Base-by-base conservation (phyloP, 192 early-diverging fungal genomes). In the Coemansia brasiliensis region DNA sequence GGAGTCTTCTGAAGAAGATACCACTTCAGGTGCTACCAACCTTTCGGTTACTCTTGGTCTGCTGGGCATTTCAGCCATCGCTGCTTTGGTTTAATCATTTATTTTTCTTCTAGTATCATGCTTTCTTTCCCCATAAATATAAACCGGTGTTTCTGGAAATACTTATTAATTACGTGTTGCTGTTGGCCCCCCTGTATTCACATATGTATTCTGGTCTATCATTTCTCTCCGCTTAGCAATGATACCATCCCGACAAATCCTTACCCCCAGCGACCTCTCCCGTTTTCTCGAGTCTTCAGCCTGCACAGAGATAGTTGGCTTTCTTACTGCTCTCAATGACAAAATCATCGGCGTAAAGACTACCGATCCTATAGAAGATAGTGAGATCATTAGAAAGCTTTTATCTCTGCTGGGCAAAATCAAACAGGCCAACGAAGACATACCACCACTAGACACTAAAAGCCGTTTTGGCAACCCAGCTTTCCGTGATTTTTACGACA, bases 381-480 rank as follows among this genome's bases (percentile, higher is more conserved):
- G 74, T 55, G 37, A 35, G 15, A 55, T 56, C 21, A 71, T 92
- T n/a, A 56, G 72, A 38, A 69, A 79, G 15, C 82, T 96, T 25
- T 25, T 93, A 17, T 63, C 71, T 3, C 44, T 90, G 1, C 71
- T 97, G n/a, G 88, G 91, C 53, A 69, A 69, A 0, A 59, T 94
- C 11, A 78, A 83, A 26, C 55, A 82, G 11, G 82, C 81, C 59
- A 79, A 82, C 38, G 67, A 82, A 29, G 84, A 88, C 16, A 89
- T 91, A 10, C 81, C 83, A 39, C 92, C 95, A 10, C 79, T 87
- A 5, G 83, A 91, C 46, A 88, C 88, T 38, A 79, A 82, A 51
- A 87, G 88, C 55, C 83, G 96, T 3, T 98, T 97, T 61, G 96
- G 96, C 25, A 98, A 98, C 81, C 89, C 92, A n/a, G 86, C 93